Conservation (phyloP, 2,329 filamentous ascomycete species). For the Thielaviopsis musarum region DNA sequence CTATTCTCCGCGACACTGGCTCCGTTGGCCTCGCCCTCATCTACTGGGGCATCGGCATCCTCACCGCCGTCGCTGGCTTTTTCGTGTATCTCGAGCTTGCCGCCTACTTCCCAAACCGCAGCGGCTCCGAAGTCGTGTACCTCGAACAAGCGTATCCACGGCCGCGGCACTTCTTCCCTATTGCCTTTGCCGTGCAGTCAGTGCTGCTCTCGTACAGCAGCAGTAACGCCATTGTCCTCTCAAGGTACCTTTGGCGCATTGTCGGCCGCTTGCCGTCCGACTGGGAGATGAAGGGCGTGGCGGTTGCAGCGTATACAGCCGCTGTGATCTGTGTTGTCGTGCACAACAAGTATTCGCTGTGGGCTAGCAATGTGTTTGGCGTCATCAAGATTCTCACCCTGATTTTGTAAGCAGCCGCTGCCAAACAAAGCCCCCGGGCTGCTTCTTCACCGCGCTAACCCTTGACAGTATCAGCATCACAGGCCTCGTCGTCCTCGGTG, state of each 20-base stretch:
- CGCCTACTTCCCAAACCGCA: constrained; percentile 49
- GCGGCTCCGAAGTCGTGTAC: constrained; percentile 49
- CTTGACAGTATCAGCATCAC: constrained; percentile 31
- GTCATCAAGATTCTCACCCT: constrained; percentile 43
- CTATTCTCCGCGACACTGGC: constrained; percentile 40
- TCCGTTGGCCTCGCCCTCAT: constrained; percentile 45
- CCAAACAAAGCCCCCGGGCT: too few species aligned
- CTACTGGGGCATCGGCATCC: constrained; percentile 46
- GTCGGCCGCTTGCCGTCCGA: constrained; percentile 29
- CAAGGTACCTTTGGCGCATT: constrained; percentile 45
- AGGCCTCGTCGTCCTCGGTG: constrained; percentile 41
- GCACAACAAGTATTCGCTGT: constrained; percentile 40
- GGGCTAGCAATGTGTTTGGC: constrained; percentile 38
- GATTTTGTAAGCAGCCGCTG: constrained; percentile 25
- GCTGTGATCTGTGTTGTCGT: constrained; percentile 35
- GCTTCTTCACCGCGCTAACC: neutral
- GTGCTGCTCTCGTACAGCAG: constrained; percentile 49
- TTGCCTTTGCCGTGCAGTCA: constrained; percentile 45
- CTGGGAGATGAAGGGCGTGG: constrained; percentile 54
- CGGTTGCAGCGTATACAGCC: constrained; percentile 44
- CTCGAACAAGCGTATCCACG: constrained; percentile 50
- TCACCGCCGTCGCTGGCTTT: constrained; percentile 38
- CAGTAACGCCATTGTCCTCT: constrained; percentile 46
- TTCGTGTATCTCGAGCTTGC: constrained; percentile 46
- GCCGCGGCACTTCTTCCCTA: constrained; percentile 46